Evolutionary conservation across 371 early-diverging fungal genomes (phyloP), one percentile per base, ranked within the genome.

Genomic region (Mucor circinelloides): DNA sequence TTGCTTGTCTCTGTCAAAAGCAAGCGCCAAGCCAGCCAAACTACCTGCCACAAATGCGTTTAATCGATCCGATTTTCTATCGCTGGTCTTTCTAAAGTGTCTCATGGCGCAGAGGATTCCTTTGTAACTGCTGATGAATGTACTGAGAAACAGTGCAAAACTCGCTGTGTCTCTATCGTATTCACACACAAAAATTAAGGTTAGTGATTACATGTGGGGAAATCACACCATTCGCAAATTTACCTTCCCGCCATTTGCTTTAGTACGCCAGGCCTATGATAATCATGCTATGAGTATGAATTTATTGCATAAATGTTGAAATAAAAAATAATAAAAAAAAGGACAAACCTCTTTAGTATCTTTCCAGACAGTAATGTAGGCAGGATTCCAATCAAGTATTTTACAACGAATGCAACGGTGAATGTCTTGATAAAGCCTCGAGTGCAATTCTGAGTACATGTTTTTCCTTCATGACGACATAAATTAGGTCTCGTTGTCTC

Each of bases 81-180:
- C 85, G 3, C 64, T 66, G 13, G 69, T 76, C 25, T 78, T 74
- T 50, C 87, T 78, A 30, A 83, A 58, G 59, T 84, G 74, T 34
- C 95, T 89, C 77, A 93, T 72, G 3, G 76, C 64, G 78, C 94
- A 95, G 38, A 94, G 79, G 13, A 89, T 81, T 6, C 83, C 91
- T 76, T 94, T 94, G 84, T 95, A 95, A 8, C 87, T 74, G 32
- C 91, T 89, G 31, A 93, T 85, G 66, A 93, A 91, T 1, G 87
- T 84, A 28, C 94, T 90, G 61, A 95, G 73, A 73, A 95, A 95
- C 58, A 93, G 77, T 15, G 95, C 92, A 82, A 95, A 95, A 44
- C 85, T 79, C 0, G 84, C 70, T 2, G 94, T 95, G 73, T 95
- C 95, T 60, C 84, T 84, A 58, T 17, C 7, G 72, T 40, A 10